These are phyloP conservation scores for Fusarium austroafricanum DNA, from an alignment of 2,329 filamentous ascomycete genomes.

Conservation along the genomic window DNA sequence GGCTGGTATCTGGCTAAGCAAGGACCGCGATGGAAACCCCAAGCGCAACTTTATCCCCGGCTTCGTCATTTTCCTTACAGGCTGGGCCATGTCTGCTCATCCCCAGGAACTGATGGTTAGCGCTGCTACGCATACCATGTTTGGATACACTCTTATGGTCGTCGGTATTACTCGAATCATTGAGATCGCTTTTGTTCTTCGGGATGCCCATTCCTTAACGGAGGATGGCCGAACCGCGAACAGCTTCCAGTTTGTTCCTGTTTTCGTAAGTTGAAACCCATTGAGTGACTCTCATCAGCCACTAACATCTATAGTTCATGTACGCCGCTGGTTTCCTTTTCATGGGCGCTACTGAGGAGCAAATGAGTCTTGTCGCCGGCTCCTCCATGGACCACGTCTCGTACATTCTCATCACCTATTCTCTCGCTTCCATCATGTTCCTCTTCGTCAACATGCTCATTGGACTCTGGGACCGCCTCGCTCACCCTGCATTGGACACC, in stretches of 20 bases:
- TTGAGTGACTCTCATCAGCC: neutral
- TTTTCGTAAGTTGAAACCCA: constrained; percentile 64
- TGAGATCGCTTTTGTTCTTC: constrained; percentile 89
- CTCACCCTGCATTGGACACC: constrained; percentile 51
- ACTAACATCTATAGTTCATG: constrained; percentile 70
- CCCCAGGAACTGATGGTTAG: constrained; percentile 86
- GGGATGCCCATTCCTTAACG: constrained; percentile 73
- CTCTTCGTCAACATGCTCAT: constrained; percentile 91
- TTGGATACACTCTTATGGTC: constrained; percentile 95
- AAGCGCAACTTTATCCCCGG: constrained; percentile 94
- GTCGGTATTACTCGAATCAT: constrained; percentile 86
- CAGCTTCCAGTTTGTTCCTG: constrained; percentile 66
- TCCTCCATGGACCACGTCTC: constrained; percentile 88
- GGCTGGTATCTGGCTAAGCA: constrained; percentile 91
- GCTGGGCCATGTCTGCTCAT: constrained; percentile 95
- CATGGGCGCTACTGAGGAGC: constrained; percentile 97
- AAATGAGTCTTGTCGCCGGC: constrained; percentile 81
- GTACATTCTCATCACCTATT: constrained; percentile 92
- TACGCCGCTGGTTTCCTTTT: constrained; percentile 95
- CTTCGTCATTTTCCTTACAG: constrained; percentile 90
- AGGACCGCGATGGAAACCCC: constrained; percentile 82
- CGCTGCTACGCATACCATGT: constrained; percentile 87
- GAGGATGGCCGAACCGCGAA: constrained; percentile 77
- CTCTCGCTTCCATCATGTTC: constrained; percentile 89
- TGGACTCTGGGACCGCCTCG: constrained; percentile 78